These are phyloP conservation scores for Mycosphaerelloides madeirae DNA, from an alignment of 2,329 filamentous ascomycete genomes.

Conservation along the genomic window DNA sequence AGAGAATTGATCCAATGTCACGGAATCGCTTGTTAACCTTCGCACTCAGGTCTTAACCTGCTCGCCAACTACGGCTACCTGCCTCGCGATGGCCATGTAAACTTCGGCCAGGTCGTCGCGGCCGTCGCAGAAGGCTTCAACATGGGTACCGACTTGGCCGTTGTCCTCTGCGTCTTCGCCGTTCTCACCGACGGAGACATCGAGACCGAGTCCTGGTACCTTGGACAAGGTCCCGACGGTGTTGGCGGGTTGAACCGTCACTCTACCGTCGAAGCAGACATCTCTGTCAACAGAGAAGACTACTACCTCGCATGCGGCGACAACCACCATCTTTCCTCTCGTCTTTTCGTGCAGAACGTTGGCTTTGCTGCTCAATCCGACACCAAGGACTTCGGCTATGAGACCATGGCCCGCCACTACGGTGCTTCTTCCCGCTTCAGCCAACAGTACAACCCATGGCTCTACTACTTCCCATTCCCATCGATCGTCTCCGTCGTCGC, in stretches of 20 bases:
- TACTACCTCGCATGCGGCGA: conserved; percentile 33
- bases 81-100: conserved; percentile 37
- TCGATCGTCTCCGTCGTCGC: conserved; percentile 28
- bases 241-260: conserved; percentile 30
- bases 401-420: conserved; percentile 25
- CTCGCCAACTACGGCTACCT: conserved; percentile 41
- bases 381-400: conserved; percentile 25
- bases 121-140: conserved; percentile 29
- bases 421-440: conserved; percentile 16
- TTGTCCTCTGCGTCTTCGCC: conserved; percentile 33
- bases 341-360: conserved; percentile 31
- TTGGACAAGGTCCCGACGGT: conserved; percentile 21
- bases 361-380: conserved; percentile 15
- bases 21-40: no score
- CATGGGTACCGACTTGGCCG: conserved; percentile 30
- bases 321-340: conserved; percentile 31
- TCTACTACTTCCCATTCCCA: conserved; percentile 34
- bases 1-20: no score
- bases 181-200: conserved; percentile 28
- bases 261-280: conserved; percentile 28
- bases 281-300: conserved; percentile 32
- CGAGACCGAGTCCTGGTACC: conserved; percentile 24
- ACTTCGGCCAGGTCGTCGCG: conserved; percentile 31
- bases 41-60: conserved; percentile 33
- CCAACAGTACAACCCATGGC: conserved; percentile 28